Base-by-base conservation (phyloP, 805 yeast genomes). In the Metschnikowia henanensis region DNA sequence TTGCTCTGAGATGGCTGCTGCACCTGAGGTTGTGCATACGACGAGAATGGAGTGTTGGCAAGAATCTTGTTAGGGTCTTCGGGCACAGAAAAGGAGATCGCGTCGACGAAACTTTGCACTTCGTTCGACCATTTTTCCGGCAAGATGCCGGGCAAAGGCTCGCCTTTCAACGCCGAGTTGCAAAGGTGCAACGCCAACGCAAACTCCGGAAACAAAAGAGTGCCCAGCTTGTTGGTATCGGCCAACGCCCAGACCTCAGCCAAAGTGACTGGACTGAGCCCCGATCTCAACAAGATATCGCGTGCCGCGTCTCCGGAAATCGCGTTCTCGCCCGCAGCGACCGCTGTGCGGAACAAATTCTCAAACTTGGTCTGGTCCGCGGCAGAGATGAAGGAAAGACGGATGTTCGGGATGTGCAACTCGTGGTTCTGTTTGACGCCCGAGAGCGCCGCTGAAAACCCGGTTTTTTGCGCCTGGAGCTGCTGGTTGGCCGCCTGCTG, bases 191-290 rank as follows among this genome's bases (percentile, higher is more conserved):
- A 81, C 15, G 96, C 90, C 52, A 92, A 72, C 13, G 95, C 95
- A 72, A 92, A 92, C 64, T 92, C 97, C 2, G 98, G 98, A 60
- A 91, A 92, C 55, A 92, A 67, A 48, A 92, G 76, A 43, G 81
- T 76, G 2, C 98, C 98, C 6, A 94, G 83, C 56, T 81, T 84
- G 55, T 83, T 86, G 2, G 95, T 84, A 59, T 92, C 98, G n/a
- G 95, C 79, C 45, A 92, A 70, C 19, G 85, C 82, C 98, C 98
- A 92, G 48, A 92, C 85, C 55, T 81, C 88, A 3, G 92, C 92
- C 54, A 92, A 73, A 33, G 83, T 80, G 20, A 78, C 73, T 3
- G 96, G 89, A 32, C 80, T 72, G 41, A 92, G 72, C 6, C 88
- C 87, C 0, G 97, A 90, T 53, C 87, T 79, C 68, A 88, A 71